Percentiles rank a stretch among this genome's conserved stretches.
These are phyloP conservation scores for Arachnomyces sp. DNA, from an alignment of 2,329 filamentous ascomycete genomes.

Conservation along the genomic window DNA sequence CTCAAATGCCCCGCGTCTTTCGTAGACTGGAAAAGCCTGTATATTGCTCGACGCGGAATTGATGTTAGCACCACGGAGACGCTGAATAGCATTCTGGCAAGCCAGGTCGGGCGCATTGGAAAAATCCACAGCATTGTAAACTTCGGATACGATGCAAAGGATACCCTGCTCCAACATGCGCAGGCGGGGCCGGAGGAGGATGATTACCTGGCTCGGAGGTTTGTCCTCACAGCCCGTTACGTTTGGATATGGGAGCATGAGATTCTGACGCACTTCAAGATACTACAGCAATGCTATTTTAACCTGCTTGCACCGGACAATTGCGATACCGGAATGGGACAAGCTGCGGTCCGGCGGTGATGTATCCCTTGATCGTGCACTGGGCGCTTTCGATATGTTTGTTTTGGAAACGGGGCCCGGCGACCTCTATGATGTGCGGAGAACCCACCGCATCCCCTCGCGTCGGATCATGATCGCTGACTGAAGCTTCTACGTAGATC, in stretches of 20 bases:
- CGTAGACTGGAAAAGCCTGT: conserved; percentile 68
- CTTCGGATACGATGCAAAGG: conserved; percentile 80
- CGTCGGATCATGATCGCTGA: neutral
- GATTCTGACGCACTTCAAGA: conserved; percentile 33
- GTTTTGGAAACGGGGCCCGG: conserved; percentile 62
- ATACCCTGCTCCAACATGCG: conserved; percentile 63
- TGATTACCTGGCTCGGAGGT: conserved; percentile 68
- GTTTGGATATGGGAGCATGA: conserved; percentile 9
- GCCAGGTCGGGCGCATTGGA: conserved; percentile 59
- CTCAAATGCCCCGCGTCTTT: conserved; percentile 44
- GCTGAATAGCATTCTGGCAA: conserved; percentile 62
- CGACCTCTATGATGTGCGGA: conserved; percentile 63
- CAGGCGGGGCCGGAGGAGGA: conserved; percentile 50
- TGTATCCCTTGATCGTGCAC: conserved; percentile 60
- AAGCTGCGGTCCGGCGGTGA: conserved; percentile 44
- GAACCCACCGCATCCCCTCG: neutral
- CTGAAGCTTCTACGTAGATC: conserved; percentile 39
- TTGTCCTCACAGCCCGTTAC: conserved; percentile 11
- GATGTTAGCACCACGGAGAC: conserved; percentile 46
- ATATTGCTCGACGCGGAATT: conserved; percentile 46
- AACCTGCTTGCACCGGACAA: conserved; percentile 68
- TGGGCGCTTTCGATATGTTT: conserved; percentile 86
- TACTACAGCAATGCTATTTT: conserved; percentile 69
- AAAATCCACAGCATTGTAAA: conserved; percentile 63
- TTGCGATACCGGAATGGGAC: conserved; percentile 71